Evolutionary conservation across 2,329 filamentous ascomycete genomes (phyloP).

Genomic region (Ophiostoma sp.): DNA sequence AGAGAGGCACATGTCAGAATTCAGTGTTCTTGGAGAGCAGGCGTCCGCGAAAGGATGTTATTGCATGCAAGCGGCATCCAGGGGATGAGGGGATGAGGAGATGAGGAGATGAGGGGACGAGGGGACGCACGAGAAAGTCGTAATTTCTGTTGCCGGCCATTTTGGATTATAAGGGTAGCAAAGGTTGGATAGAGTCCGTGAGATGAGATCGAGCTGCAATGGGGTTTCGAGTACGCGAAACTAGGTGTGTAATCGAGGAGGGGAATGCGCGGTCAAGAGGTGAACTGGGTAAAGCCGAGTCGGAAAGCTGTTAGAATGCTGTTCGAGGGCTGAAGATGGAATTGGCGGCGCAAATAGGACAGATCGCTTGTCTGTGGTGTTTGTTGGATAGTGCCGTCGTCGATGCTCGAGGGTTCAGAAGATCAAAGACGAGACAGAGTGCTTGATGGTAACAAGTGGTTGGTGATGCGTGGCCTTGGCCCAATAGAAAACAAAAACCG

Average conservation of each 20-base stretch:
- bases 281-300: neutral
- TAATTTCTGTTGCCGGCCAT: conserved; percentile 99
- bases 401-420: neutral
- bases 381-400: neutral
- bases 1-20: neutral
- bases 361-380: neutral
- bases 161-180: conserved; percentile 24
- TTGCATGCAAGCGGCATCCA: too few species aligned
- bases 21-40: too few species aligned
- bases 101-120: neutral
- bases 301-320: neutral
- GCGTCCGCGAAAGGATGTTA: too few species aligned
- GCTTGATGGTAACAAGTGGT: conserved; percentile 4
- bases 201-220: too few species aligned
- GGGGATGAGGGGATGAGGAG: neutral
- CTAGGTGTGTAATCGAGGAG: neutral
- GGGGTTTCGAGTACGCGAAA: neutral
- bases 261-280: conserved; percentile 9
- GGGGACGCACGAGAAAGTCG: conserved; percentile 73
- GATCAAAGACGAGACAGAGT: neutral
- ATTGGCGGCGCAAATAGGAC: neutral
- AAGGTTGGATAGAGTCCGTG: conserved; percentile 3
- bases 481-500: conserved; percentile 13
- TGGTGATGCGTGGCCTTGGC: conserved; percentile 13
- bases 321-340: neutral